Evolutionary conservation across 257 asterid species (phyloP), one percentile per base, ranked within the genome.

Genomic region (Penstemon davidsonii): DNA sequence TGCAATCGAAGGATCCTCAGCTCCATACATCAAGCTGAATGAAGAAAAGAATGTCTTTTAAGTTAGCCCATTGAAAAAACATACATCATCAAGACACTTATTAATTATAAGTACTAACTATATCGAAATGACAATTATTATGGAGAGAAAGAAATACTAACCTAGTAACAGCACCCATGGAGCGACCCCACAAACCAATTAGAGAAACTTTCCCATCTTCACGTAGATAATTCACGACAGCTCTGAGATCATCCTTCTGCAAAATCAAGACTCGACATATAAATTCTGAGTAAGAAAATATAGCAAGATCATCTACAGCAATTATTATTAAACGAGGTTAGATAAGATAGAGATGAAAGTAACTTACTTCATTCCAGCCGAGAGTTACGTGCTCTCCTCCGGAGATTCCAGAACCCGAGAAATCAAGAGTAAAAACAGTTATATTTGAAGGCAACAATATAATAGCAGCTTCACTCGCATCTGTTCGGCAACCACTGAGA

Each of bases 151-250:
- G 76, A 45, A 59, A 62, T 38, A 72, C 73, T 60, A 62, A 87
- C 98, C 98, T 80, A 69, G 98, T 89, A 69, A 92, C 98, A 69
- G 98, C 89, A 68, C 98, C 98, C 98, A 92, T 92, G 40, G 98
- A 92, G 62, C 98, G 98, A 73, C 98, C 98, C 98, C 98, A 92
- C 55, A 92, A 78, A 39, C 96, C 98, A 80, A 92, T 89, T 60
- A 84, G 70, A 66, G 98, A 92, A 72, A 89, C 96, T 71, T 83
- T 84, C 70, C 96, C 96, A 79, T 89, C 96, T 38, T 81, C 79
- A 62, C 96, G 68, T 59, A 92, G 83, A 74, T 86, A 82, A 56
- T 92, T 82, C 66, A 92, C 96, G 55, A 83, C 98, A 33, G 96
- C 89, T 82, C 64, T 86, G 67, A 92, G 95, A 82, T 92, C 98